Evolutionary conservation across 2,329 filamentous ascomycete genomes (phyloP).

Genomic region (Colletotrichum musae): DNA sequence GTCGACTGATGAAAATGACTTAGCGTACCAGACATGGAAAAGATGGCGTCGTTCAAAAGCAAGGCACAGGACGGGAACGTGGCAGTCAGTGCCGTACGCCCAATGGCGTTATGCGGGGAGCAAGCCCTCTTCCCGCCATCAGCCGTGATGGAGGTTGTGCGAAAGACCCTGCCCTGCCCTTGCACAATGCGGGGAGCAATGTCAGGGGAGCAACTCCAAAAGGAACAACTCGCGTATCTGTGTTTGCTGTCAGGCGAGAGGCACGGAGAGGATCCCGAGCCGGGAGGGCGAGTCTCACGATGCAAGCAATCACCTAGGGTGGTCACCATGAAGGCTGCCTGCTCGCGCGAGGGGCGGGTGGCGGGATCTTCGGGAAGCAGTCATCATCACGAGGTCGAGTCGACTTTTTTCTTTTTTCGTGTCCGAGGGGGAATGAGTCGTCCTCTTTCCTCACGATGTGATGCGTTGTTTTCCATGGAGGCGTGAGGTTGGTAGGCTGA

Average conservation of each 20-base stretch:
- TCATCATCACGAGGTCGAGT: conserved; percentile 25
- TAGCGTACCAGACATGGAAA: conserved; percentile 11
- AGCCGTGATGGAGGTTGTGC: conserved; percentile 24
- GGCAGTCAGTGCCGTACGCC: conserved; percentile 33
- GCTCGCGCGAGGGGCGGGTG: background rate
- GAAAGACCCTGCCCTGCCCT: conserved; percentile 16
- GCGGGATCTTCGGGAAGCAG: conserved; percentile 40
- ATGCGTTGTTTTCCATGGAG: background rate
- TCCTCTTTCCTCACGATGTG: conserved; percentile 20
- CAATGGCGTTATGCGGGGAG: conserved; percentile 34
- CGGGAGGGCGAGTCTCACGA: conserved; percentile 15
- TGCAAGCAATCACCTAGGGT: conserved; percentile 1
- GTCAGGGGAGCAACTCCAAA: background rate
- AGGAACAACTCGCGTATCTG: conserved; percentile 18
- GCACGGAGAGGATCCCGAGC: background rate
- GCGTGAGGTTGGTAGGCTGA: conserved; percentile 1
- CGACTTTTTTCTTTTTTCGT: background rate
- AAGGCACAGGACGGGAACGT: conserved; percentile 27
- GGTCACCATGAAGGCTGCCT: background rate
- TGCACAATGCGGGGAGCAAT: conserved; percentile 30
- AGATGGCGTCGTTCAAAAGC: conserved; percentile 19
- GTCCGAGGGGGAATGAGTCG: conserved; percentile 12
- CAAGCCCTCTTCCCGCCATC: conserved; percentile 27
- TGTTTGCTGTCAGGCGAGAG: conserved; percentile 10
- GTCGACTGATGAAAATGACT: background rate